phyloP scores from a whole-genome alignment of 495 filamentous ascomycete species.

The Oidiodendron maius region DNA sequence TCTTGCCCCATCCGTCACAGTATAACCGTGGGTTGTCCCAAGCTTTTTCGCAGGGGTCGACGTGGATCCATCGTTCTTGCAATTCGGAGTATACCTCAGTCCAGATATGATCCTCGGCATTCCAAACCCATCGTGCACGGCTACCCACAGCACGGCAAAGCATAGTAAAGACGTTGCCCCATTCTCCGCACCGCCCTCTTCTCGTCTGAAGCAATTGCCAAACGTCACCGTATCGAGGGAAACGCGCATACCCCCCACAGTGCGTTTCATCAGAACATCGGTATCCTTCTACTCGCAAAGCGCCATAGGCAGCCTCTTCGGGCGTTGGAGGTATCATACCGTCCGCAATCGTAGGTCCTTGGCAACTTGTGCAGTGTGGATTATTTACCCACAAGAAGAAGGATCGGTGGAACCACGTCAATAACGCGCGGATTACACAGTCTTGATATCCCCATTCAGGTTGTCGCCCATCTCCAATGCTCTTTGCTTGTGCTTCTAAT shows the following conservation, averaged over 20 bases:
- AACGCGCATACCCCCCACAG: constrained; percentile 78
- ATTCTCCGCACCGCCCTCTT: constrained; percentile 85
- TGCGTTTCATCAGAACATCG: constrained; percentile 61
- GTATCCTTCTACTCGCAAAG: constrained; percentile 86
- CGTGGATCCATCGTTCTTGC: constrained; percentile 91
- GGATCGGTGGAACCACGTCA: constrained; percentile 90
- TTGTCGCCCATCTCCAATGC: constrained; percentile 66
- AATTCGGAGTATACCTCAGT: constrained; percentile 96
- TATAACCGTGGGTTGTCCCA: constrained; percentile 96
- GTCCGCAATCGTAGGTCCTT: constrained; percentile 72
- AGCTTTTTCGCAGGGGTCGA: constrained; percentile 88
- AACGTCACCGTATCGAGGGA: constrained; percentile 92
- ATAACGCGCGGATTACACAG: constrained; percentile 84
- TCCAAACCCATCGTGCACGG: constrained; percentile 97
- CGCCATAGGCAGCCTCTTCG: constrained; percentile 84
- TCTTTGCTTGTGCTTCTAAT: constrained; percentile 77
- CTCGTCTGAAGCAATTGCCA: constrained; percentile 86
- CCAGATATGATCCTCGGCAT: constrained; percentile 95
- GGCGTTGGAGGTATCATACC: constrained; percentile 79
- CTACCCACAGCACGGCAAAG: constrained; percentile 87
- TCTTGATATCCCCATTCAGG: constrained; percentile 99
- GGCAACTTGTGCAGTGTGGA: constrained; percentile 73
- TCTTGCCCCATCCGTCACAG: constrained; percentile 89
- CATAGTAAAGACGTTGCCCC: constrained; percentile 99
- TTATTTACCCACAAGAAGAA: constrained; percentile 99